Percentiles rank a stretch among this genome's conserved stretches.
These are phyloP conservation scores for Saccharum officinarum DNA, from an alignment of 176 grass and related monocot genomes.

Conservation along the genomic window DNA sequence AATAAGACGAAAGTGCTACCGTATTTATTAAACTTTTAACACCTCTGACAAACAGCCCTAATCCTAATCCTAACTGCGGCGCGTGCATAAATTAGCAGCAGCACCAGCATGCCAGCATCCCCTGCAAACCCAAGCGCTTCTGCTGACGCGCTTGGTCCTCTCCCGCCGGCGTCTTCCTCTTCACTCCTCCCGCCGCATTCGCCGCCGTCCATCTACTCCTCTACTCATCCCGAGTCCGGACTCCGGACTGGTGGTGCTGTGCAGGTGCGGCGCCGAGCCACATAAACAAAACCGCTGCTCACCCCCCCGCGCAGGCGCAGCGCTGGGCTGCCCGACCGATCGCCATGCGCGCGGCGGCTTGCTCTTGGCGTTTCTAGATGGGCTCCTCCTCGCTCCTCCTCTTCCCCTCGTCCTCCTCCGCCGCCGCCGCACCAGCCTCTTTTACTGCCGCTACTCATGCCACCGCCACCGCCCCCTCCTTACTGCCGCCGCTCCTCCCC, in stretches of 20 bases:
- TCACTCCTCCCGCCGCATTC: background rate
- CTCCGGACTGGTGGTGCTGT: background rate
- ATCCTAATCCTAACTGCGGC: background rate
- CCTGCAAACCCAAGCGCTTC: background rate
- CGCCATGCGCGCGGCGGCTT: conserved; percentile 62
- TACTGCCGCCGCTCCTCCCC: conserved; percentile 30
- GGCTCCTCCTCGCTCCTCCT: conserved; percentile 71
- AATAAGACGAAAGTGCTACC: too few species aligned
- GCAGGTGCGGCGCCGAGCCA: conserved; percentile 15
- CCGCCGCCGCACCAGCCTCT: conserved; percentile 29
- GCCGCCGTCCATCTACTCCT: background rate
- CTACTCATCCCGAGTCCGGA: background rate
- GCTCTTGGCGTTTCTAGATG: conserved; percentile 76
- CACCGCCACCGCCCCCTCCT: conserved; percentile 20
- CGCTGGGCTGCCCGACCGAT: background rate
- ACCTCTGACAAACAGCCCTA: too few species aligned
- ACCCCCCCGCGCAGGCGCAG: background rate
- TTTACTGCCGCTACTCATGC: conserved; percentile 39
- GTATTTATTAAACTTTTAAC: too few species aligned
- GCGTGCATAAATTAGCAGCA: background rate
- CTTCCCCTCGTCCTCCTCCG: conserved; percentile 57
- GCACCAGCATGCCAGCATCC: background rate
- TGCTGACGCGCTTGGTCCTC: conserved; percentile 14
- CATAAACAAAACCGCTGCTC: conserved; percentile 7
- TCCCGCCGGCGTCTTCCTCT: conserved; percentile 43